phyloP scores from a whole-genome alignment of 139 green algal species.

The Nannochloris sp. region DNA sequence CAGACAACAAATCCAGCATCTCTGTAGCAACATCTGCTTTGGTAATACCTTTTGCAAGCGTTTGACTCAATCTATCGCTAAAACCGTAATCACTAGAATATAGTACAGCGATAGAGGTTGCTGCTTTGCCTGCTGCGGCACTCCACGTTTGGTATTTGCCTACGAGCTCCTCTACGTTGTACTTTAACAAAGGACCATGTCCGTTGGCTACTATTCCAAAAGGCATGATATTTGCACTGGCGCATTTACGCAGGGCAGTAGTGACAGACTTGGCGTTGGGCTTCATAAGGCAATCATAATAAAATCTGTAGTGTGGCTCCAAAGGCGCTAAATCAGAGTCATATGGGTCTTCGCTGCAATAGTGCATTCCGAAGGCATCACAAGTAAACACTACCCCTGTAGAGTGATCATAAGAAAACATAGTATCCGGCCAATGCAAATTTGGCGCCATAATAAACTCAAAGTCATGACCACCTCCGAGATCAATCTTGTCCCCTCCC shows the following conservation, averaged over 20 bases:
- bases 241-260: conserved; percentile 85
- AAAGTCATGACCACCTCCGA: conserved; percentile 79
- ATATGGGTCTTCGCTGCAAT: conserved; percentile 77
- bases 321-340: conserved; percentile 52
- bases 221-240: conserved; percentile 58
- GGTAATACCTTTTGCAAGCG: conserved; percentile 86
- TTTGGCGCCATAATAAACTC: conserved; percentile 97
- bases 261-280: conserved; percentile 88
- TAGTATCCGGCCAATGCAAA: conserved; percentile 94
- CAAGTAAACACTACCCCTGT: conserved; percentile 94
- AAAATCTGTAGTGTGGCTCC: conserved; percentile 79
- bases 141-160: conserved; percentile 67
- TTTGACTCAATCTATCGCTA: conserved; percentile 84
- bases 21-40: conserved; percentile 80
- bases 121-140: conserved; percentile 58
- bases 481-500: conserved; percentile 80
- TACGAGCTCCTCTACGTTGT: conserved; percentile 69
- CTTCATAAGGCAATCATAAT: conserved; percentile 98
- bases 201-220: conserved; percentile 80
- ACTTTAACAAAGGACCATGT: conserved; percentile 78
- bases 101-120: conserved; percentile 66
- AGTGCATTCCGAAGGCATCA: conserved; percentile 95
- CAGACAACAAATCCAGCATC: conserved; percentile 81
- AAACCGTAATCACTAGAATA: conserved; percentile 91
- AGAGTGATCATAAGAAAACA: conserved; percentile 86